A percentile compares a stretch with the other conserved stretches of the same genome.
phyloP scores from a whole-genome alignment of 495 filamentous ascomycete species.

The Xylaria nigripes region DNA sequence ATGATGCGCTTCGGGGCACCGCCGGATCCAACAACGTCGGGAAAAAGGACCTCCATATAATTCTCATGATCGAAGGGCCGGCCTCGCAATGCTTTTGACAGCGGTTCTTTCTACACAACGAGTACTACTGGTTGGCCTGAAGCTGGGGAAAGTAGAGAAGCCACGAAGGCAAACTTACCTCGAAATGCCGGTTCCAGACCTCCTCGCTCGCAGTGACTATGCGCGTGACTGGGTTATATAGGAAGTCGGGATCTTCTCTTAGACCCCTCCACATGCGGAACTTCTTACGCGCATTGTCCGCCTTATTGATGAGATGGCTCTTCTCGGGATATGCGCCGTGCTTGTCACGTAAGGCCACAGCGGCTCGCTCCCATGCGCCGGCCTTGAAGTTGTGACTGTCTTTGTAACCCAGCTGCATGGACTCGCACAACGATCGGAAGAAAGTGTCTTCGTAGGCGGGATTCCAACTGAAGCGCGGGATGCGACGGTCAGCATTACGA shows the following conservation, averaged over 20 bases:
- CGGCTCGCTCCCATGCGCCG: conserved; percentile 44
- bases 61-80: conserved; percentile 45
- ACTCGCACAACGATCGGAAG: conserved; percentile 44
- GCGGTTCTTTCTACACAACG: conserved; percentile 34
- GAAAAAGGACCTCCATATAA: conserved; percentile 43
- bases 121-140: conserved; percentile 2
- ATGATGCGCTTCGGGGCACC: conserved; percentile 44
- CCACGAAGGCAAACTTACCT: conserved; percentile 26
- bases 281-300: conserved; percentile 47
- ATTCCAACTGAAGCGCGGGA: conserved; percentile 46
- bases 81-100: conserved; percentile 39
- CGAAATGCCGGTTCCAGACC: conserved; percentile 39
- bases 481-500: conserved; percentile 33
- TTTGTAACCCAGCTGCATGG: conserved; percentile 38
- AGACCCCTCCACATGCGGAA: conserved; percentile 46
- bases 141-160: not conserved
- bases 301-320: conserved; percentile 46
- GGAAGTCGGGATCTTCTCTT: conserved; percentile 41
- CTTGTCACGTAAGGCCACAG: conserved; percentile 35
- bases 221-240: conserved; percentile 34
- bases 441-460: conserved; percentile 41
- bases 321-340: conserved; percentile 43
- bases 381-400: conserved; percentile 46
- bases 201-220: conserved; percentile 43
- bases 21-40: conserved; percentile 42